A percentile compares a stretch with the other conserved stretches of the same genome.
Evolutionary conservation across 1,284 basidiomycete species (phyloP).

Genomic region (Ceratobasidium sp.): DNA sequence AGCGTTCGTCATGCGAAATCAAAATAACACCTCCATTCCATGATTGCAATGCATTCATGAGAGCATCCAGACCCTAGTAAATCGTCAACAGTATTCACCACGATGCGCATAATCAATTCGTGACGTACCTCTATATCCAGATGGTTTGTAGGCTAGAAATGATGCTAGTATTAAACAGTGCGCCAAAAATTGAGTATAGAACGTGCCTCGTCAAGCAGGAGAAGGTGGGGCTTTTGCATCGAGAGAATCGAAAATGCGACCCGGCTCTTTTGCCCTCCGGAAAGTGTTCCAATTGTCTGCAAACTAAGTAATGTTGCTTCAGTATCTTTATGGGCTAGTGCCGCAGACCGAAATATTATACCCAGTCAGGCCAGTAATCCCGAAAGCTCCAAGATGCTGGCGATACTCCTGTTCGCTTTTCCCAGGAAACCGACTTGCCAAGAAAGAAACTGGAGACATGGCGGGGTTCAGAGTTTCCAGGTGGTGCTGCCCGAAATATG

Average conservation of each 20-base stretch:
- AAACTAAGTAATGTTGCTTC: slow-evolving; percentile 61
- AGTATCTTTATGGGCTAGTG: slow-evolving; percentile 11
- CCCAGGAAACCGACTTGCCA: slow-evolving; percentile 91
- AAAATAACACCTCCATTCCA: slow-evolving; percentile 98
- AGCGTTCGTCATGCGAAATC: slow-evolving; percentile 93
- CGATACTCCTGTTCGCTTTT: slow-evolving; percentile 97
- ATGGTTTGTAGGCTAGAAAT: slow-evolving; percentile 89
- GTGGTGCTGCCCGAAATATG: slow-evolving; percentile 98
- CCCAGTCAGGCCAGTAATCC: slow-evolving; percentile 97
- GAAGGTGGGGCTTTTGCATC: slow-evolving; percentile 84
- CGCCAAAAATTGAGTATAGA: not conserved
- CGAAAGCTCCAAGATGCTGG: slow-evolving; percentile 94
- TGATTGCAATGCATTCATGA: slow-evolving; percentile 83
- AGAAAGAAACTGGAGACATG: slow-evolving; percentile 90
- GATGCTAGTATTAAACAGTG: not conserved
- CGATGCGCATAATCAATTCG: not conserved
- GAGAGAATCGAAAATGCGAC: slow-evolving; percentile 95
- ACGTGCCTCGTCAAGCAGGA: slow-evolving; percentile 86
- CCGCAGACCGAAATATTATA: slow-evolving; percentile 46
- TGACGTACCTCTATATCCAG: slow-evolving; percentile 83
- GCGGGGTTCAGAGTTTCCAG: slow-evolving; percentile 89
- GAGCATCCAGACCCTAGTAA: slow-evolving; percentile 85
- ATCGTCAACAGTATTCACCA: not conserved
- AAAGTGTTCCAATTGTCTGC: slow-evolving; percentile 82
- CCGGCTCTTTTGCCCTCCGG: slow-evolving; percentile 95